Conservation (phyloP, 1,284 basidiomycete genomes). For the Cutaneotrichosporon cutaneum region DNA sequence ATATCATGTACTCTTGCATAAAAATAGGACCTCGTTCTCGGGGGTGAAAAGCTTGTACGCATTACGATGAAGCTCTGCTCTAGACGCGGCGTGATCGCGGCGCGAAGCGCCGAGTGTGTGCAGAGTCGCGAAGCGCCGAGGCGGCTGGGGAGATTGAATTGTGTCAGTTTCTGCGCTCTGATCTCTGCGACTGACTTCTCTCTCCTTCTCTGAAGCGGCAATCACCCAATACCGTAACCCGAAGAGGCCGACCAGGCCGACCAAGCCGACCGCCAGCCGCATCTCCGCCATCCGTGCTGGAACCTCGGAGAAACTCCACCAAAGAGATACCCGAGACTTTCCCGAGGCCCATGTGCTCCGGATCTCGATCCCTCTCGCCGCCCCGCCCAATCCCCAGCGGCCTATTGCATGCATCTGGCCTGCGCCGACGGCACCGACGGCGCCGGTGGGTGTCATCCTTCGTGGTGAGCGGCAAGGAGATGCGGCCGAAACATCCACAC, state of each 20-base stretch:
- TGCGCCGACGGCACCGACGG: too few species aligned
- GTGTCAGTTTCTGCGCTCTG: neutral
- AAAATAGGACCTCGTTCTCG: neutral
- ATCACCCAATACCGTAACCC: neutral
- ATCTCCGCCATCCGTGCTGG: neutral
- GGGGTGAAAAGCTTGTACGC: constrained; percentile 1
- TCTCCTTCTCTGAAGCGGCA: neutral
- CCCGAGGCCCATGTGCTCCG: too few species aligned
- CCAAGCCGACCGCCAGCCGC: neutral
- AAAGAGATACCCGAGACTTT: too few species aligned
- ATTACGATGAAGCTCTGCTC: constrained; percentile 1
- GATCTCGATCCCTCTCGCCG: too few species aligned
- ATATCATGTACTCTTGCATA: neutral
- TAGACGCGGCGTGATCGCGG: neutral
- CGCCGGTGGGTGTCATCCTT: too few species aligned
- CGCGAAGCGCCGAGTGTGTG: too few species aligned
- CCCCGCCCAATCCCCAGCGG: too few species aligned
- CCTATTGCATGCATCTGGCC: too few species aligned
- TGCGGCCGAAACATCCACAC: too few species aligned
- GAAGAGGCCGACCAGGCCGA: neutral
- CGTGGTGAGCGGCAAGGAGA: too few species aligned
- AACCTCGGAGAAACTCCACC: neutral
- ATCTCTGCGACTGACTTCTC: neutral
- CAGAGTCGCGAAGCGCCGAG: too few species aligned
- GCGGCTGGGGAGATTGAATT: too few species aligned